Base-by-base conservation (phyloP, 1,139 yeast species). In the Pneumocystis murina region DNA sequence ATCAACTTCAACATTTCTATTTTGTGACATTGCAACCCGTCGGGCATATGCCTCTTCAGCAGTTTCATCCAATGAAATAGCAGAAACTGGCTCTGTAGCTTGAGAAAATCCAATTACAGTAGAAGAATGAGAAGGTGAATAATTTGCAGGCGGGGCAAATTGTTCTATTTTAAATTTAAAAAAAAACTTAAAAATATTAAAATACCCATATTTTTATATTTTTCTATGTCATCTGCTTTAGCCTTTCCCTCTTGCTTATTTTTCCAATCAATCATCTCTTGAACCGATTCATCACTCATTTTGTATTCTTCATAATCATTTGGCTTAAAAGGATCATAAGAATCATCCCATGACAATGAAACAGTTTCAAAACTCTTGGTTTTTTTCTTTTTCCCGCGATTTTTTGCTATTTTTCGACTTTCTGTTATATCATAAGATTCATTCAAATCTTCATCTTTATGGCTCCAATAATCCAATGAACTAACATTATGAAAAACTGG, bases 231-330 rank as follows among this genome's bases (percentile, higher is more conserved):
- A 3, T 30, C 7, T 58, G 8, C 7, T 3, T 14, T 10, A 58
- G 7, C 7, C 7, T 38, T 57, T 28, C 43, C 62, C 28, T 65
- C 30, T 30, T 66, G 59, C 55, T 62, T 67, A 54, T 62, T 60
- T 17, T 67, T 58, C 69, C 69, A 67, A 57, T 67, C 69, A 59
- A 67, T 68, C 39, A 65, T 67, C 48, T 67, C 69, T 62, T 59
- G 41, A 61, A 59, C 64, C 30, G 59, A 58, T 38, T 67, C 69
- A 16, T 67, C 69, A 17, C 68, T 67, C 28, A 62, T 58, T 60
- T 59, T 66, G 58, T 64, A 67, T 38, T 67, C 65, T 20, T 66
- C 67, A 41, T 67, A 67, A 41, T 62, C 61, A 58, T 67, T 67
- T 33, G 69, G 69, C 6, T 62, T 62, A 36, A 48, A 33, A 10